A percentile compares a stretch with the other conserved stretches of the same genome.
Conservation (phyloP, 352 stramenopile genomes). For the Nothophytophthora sp. region DNA sequence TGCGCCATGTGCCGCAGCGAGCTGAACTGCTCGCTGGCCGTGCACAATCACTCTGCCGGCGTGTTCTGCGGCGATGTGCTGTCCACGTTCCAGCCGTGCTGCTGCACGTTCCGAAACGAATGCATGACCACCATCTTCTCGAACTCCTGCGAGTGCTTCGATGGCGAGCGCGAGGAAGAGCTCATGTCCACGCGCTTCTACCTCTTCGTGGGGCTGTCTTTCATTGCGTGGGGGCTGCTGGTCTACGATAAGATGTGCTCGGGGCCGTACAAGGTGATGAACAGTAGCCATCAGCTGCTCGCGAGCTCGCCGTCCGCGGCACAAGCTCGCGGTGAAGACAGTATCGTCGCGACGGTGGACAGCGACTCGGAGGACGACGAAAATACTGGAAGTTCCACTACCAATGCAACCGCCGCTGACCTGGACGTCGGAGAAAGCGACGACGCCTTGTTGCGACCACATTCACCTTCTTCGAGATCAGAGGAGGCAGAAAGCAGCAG, state of each 20-base stretch:
- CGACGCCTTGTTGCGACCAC: constrained; percentile 10
- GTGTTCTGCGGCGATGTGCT: constrained; percentile 75
- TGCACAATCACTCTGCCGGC: constrained; percentile 47
- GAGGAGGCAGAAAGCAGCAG: background rate
- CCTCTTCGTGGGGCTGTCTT: constrained; percentile 64
- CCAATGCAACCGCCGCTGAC: background rate
- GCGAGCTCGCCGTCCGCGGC: constrained; percentile 54
- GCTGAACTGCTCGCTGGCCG: constrained; percentile 65
- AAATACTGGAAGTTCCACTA: background rate
- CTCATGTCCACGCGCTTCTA: constrained; percentile 75
- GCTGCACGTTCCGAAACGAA: constrained; percentile 73
- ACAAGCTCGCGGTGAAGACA: constrained; percentile 18
- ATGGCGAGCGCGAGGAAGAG: constrained; percentile 53
- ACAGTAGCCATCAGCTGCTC: constrained; percentile 72
- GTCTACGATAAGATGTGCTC: constrained; percentile 80
- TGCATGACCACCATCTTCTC: constrained; percentile 80
- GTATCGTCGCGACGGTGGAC: constrained; percentile 23
- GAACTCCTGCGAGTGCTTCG: constrained; percentile 68
- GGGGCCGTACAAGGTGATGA: constrained; percentile 77
- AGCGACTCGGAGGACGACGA: constrained; percentile 38
- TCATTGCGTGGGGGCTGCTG: constrained; percentile 57
- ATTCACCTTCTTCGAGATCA: constrained; percentile 2
- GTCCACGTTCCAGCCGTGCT: constrained; percentile 69
- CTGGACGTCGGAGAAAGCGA: constrained; percentile 1
- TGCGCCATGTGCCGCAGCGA: constrained; percentile 58